Evolutionary conservation across 768 basidiomycete species (phyloP).

Genomic region (Tephrocybe rancida): DNA sequence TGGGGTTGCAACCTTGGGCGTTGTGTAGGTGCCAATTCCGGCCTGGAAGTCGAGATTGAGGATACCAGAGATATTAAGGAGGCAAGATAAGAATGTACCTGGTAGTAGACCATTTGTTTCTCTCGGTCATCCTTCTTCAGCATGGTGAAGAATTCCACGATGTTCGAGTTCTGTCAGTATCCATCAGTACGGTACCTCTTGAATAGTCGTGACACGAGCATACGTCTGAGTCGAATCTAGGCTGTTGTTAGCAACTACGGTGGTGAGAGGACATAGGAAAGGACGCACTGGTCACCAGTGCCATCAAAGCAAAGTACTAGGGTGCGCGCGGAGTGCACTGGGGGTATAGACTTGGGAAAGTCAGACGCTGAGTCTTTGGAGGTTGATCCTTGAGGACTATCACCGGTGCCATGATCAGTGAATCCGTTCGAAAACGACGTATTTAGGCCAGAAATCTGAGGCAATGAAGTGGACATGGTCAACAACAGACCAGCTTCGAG

Average conservation of each 20-base stretch:
- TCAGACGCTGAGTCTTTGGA: not conserved
- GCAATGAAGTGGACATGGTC: too few species aligned
- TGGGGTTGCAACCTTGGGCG: slow-evolving; percentile 45
- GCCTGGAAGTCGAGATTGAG: slow-evolving; percentile 30
- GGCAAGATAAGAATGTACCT: slow-evolving; percentile 34
- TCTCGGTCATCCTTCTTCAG: slow-evolving; percentile 52
- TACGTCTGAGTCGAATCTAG: slow-evolving; percentile 41
- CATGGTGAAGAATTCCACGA: slow-evolving; percentile 51
- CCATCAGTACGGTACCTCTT: not conserved
- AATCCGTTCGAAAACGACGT: too few species aligned
- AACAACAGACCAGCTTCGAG: too few species aligned
- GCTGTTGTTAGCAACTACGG: not conserved
- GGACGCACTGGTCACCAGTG: slow-evolving; percentile 44
- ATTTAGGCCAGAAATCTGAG: too few species aligned
- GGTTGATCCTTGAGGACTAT: not conserved
- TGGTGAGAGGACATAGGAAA: not conserved
- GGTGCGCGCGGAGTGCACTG: slow-evolving; percentile 39
- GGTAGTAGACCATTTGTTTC: slow-evolving; percentile 59
- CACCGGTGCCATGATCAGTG: too few species aligned
- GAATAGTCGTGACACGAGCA: slow-evolving; percentile 4
- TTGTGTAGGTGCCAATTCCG: slow-evolving; percentile 56
- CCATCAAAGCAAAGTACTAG: slow-evolving; percentile 75
- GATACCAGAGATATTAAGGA: too few species aligned
- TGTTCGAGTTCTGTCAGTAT: slow-evolving; percentile 45
- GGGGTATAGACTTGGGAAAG: slow-evolving; percentile 23